phyloP scores from a whole-genome alignment of 352 stramenopile genomes.

The Globisporangium splendens region DNA sequence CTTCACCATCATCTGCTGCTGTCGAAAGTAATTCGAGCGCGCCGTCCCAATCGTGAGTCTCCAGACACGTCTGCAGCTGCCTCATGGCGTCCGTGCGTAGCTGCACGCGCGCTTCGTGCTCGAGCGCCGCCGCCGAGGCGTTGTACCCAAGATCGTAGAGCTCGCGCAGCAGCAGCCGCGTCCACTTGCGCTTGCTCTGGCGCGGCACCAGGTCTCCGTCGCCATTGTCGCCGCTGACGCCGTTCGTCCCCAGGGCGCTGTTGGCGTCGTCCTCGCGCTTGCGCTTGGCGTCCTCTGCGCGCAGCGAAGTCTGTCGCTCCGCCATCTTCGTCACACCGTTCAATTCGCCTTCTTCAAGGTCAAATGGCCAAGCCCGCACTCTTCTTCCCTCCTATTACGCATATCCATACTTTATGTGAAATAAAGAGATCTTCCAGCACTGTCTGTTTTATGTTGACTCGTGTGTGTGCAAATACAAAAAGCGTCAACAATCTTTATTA shows the following conservation, averaged over 20 bases:
- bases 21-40: slow-evolving; percentile 37
- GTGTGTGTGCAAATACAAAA: too few relatives aligned
- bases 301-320: not conserved
- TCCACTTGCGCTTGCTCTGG: slow-evolving; percentile 49
- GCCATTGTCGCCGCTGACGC: not conserved
- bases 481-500: too few relatives aligned
- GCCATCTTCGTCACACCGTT: slow-evolving; percentile 1
- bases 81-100: slow-evolving; percentile 56
- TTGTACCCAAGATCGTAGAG: slow-evolving; percentile 68
- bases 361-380: too few relatives aligned
- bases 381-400: too few relatives aligned
- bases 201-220: not conserved
- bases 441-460: too few relatives aligned
- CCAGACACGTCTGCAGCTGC: slow-evolving; percentile 36
- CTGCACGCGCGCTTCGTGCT: slow-evolving; percentile 55
- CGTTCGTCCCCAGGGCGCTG: not conserved
- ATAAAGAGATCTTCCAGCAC: not conserved
- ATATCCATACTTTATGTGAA: not conserved
- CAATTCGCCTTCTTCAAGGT: not conserved
- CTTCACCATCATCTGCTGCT: too few relatives aligned
- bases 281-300: slow-evolving; percentile 24
- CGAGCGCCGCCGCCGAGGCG: slow-evolving; percentile 36
- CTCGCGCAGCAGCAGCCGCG: slow-evolving; percentile 65
- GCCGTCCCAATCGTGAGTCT: slow-evolving; percentile 43
- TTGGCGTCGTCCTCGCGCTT: slow-evolving; percentile 16